Base-by-base conservation (phyloP, 2,329 filamentous ascomycete genomes). In the Plenodomus tracheiphilus region DNA sequence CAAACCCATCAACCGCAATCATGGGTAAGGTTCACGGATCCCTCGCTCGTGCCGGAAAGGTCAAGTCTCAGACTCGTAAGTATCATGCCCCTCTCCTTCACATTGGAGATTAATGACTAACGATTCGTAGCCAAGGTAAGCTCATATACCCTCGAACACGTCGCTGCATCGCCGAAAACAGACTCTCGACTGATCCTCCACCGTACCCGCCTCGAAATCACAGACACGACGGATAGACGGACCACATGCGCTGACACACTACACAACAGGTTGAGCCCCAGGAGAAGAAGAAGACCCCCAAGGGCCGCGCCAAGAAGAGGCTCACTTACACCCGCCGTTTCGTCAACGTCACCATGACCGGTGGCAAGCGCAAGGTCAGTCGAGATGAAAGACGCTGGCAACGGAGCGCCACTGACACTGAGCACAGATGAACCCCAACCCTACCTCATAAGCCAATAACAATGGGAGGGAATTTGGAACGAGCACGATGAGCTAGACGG, bases 261-360 rank as follows among this genome's bases (percentile, higher is more conserved):
- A 35, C 46, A 25, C 41, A 52, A 75, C 70, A 91, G 88, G 88
- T 93, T 78, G 89, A 94, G 80, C 79, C 83, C 52, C 88, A 92
- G 80, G 92, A 97, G 87, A 96, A 96, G 88, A 83, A 89, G 81
- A 97, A 97, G 89, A 84, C 81, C 70, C 91, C 93, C 76, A 97
- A 97, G 87, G 93, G 93, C 75, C 91, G 93, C 75, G 93, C 93
- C 69, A 91, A 94, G 82, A 97, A 97, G 91, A 86, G 93, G 74
- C 86, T 95, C 77, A 86, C 85, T 78, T 97, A 97, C 86, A 96
- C 91, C 70, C 89, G 93, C 77, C 91, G 93, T 74, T 97, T 97
- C 83, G 92, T 97, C 69, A 97, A 97, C 81, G 91, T 97, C 75
- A 94, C 90, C 74, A 85, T 96, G 80, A 95, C 92, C 65, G 92